Evolutionary conservation across 2,329 filamentous ascomycete genomes (phyloP), one percentile per base, ranked within the genome.

Genomic region (Anisogramma anomala): DNA sequence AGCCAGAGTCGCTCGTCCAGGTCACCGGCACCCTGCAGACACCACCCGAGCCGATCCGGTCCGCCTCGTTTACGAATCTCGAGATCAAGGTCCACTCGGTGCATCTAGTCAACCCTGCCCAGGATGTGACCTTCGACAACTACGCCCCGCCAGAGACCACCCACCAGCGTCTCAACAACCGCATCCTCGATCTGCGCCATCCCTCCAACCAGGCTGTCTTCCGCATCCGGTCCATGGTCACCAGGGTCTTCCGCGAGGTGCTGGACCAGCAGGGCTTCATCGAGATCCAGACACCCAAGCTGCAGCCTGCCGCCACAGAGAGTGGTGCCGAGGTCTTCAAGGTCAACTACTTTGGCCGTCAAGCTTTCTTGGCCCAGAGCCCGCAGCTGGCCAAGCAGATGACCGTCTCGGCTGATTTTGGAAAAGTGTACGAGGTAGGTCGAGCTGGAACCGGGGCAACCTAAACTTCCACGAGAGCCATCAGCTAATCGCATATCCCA

Each of bases 351-450:
- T 95, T 95, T 63, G 84, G 79, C 22, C 78, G 88, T 39, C 76
- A 76, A 15, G 88, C 87, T 3, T 95, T 91, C 66, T 65, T 95
- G 11, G 88, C 88, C 0, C 88, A 95, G 63, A 93, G 84, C 47
- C 88, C 88, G 6, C 88, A 95, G 60, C 62, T 95, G 49, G 84
- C 85, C 39, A 95, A 95, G 65, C 88, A 95, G 61, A 89, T 94
- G 83, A 76, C 79, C 38, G 86, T 95, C 30, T 84, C 86, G 4
- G 81, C 87, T 20, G 88, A 95, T 57, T 91, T 94, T 56, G 81
- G 82, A 43, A 78, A 80, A 37, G 88, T 95, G 6, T 95, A 89
- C 54, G 88, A 95, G 51, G 57, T 69, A 41, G 57, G 65, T 43
- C 52, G 4, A 23, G 9, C 22, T 6, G 9, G 22, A 6, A 23